A percentile compares a stretch with the other conserved stretches of the same genome.
Conservation (phyloP, 2,329 filamentous ascomycete species). For the Aureobasidium vineae region DNA sequence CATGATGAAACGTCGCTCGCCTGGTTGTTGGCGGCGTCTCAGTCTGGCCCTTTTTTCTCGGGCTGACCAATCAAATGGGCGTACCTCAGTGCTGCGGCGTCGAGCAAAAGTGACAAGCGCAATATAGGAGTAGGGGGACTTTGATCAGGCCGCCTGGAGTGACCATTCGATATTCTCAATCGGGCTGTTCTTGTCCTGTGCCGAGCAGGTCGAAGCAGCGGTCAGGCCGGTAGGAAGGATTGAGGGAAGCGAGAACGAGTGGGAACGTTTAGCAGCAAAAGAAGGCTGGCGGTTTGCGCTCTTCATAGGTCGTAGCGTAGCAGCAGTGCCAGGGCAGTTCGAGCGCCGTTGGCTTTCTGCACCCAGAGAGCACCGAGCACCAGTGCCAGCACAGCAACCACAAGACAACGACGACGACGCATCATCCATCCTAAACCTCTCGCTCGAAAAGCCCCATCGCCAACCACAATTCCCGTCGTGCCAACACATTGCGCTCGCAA, state of each 20-base stretch:
- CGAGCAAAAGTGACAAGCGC: neutral
- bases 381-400: slow-evolving; percentile 13
- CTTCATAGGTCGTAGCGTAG: neutral
- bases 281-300: neutral
- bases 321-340: neutral
- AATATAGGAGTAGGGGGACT: slow-evolving; percentile 9
- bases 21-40: slow-evolving; percentile 1
- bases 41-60: slow-evolving; percentile 4
- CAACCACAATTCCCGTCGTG: neutral
- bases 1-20: slow-evolving; percentile 6
- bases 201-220: neutral
- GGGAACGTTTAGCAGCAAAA: slow-evolving; percentile 14
- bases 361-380: slow-evolving; percentile 5
- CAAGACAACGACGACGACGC: slow-evolving; percentile 11
- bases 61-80: slow-evolving; percentile 9
- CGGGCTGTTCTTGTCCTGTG: slow-evolving; percentile 8
- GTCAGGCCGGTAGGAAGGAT: neutral
- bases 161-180: neutral
- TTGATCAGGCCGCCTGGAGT: slow-evolving; percentile 7
- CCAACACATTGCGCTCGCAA: slow-evolving; percentile 6
- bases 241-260: neutral
- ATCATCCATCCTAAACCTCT: slow-evolving; percentile 1
- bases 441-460: neutral
- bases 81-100: neutral
- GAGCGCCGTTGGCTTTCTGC: slow-evolving; percentile 18